Evolutionary conservation across 2,329 filamentous ascomycete species (phyloP), one percentile per base, ranked within the genome.

Genomic region (Ophiostoma ulmi): DNA sequence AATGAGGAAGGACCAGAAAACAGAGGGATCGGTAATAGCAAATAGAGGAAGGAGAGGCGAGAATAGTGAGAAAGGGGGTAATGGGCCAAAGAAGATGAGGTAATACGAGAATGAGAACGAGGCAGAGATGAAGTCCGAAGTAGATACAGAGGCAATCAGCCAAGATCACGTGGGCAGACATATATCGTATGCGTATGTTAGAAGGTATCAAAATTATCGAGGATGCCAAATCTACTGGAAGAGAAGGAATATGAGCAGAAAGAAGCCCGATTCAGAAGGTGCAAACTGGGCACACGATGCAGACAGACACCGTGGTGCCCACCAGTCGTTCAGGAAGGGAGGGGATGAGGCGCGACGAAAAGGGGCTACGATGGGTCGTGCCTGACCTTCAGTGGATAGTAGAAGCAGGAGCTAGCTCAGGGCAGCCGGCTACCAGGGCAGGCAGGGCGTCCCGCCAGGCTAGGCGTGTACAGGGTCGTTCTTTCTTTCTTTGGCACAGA

Each of bases 331-430:
- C 11, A 35, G 26, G 58, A 63, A 31, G 58, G 26, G 22, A n/a
- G 26, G 26, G 58, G 58, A 22, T 31, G 65, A 67, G 5, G 65
- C 17, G 26, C 31, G n/a, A 65, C 66, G 38, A 71, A 71, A 71
- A 71, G 70, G 70, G 70, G 70, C 70, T 68, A 41, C 35, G 17
- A 68, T 70, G 58, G 58, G 22, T 35, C 11, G 22, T 35, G 26
- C 58, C 22, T 58, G 52, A 48, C 17, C n/a, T 10, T 48, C 17
- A 48, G 52, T 58, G 52, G n/a, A 58, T 14, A 58, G 22, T 58
- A 22, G 52, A 26, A 48, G 17, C 52, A 11, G 22, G 17, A 13
- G 10, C 8, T 58, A 31, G 52, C 52, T 48, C 52, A 58, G 52
- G 52, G 52, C 52, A 58, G n/a, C n/a, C 10, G 52, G 52, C 7